Evolutionary conservation across 1,139 yeast species (phyloP).

Genomic region (Suhomyces bribrorum): DNA sequence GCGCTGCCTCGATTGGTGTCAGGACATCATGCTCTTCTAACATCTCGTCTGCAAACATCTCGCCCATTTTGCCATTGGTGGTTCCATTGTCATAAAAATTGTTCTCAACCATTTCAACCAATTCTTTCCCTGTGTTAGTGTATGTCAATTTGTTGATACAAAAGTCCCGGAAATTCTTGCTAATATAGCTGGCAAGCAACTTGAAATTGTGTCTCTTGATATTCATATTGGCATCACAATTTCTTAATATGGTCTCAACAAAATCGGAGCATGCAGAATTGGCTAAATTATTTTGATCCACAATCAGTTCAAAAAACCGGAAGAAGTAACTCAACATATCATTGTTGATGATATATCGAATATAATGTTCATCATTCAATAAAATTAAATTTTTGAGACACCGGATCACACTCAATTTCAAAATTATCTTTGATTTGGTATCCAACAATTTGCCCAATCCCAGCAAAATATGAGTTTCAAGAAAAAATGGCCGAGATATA

Average conservation of each 20-base stretch:
- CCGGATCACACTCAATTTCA: conserved; percentile 66
- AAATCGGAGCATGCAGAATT: conserved; percentile 79
- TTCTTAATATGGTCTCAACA: conserved; percentile 51
- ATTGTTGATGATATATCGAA: conserved; percentile 56
- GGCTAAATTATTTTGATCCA: conserved; percentile 59
- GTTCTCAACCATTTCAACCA: conserved; percentile 31
- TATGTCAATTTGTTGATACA: conserved; percentile 32
- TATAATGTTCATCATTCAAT: conserved; percentile 62
- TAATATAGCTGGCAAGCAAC: conserved; percentile 51
- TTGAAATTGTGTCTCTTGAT: conserved; percentile 42
- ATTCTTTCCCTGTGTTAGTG: conserved; percentile 36
- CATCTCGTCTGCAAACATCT: conserved; percentile 26
- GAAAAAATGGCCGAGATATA: conserved; percentile 59
- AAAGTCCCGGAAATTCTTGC: conserved; percentile 40
- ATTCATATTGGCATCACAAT: conserved; percentile 26
- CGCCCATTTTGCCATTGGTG: conserved; percentile 7
- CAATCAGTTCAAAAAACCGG: conserved; percentile 50
- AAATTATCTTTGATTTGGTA: conserved; percentile 42
- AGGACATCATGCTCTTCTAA: conserved; percentile 26
- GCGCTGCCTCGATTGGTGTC: conserved; percentile 24
- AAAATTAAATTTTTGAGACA: conserved; percentile 61
- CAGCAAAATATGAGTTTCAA: conserved; percentile 53
- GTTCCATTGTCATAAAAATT: conserved; percentile 21
- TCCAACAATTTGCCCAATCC: conserved; percentile 53
- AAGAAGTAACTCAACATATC: conserved; percentile 56